Percentiles rank a stretch among this genome's conserved stretches.
Conservation (phyloP, 129 eudicot genomes). For the Dittrichia graveolens region DNA sequence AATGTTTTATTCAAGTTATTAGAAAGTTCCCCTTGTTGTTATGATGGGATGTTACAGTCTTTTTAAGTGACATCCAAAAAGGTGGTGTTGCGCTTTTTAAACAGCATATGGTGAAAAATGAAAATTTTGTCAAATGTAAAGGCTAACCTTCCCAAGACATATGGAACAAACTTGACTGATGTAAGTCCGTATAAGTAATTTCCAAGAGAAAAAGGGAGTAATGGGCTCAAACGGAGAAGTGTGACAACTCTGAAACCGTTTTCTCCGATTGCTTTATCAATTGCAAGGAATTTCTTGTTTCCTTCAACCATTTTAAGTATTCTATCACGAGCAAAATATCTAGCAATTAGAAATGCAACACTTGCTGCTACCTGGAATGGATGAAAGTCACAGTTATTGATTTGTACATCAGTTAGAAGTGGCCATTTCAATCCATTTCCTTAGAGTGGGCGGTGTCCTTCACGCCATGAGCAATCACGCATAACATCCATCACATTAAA, state of each 20-base stretch:
- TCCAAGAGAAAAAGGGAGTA: constrained; percentile 98
- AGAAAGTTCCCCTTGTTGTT: background rate
- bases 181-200: constrained; percentile 97
- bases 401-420: background rate
- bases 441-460: too few species aligned
- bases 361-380: constrained; percentile 88
- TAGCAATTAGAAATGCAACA: constrained; percentile 91
- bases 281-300: constrained; percentile 96
- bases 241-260: constrained; percentile 97
- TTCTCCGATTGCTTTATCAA: constrained; percentile 99
- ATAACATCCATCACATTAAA: too few species aligned
- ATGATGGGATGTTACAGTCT: background rate
- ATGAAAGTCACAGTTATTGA: constrained; percentile 7
- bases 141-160: constrained; percentile 92
- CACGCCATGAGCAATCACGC: too few species aligned
- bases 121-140: background rate
- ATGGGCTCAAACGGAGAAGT: constrained; percentile 97
- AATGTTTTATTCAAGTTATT: background rate
- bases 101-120: background rate
- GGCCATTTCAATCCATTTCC: too few species aligned
- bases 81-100: background rate
- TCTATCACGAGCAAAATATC: constrained; percentile 99
- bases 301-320: constrained; percentile 95
- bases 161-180: constrained; percentile 89
- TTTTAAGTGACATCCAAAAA: background rate